Evolutionary conservation across 1,284 basidiomycete species (phyloP).

Genomic region (Tremellales sp.): DNA sequence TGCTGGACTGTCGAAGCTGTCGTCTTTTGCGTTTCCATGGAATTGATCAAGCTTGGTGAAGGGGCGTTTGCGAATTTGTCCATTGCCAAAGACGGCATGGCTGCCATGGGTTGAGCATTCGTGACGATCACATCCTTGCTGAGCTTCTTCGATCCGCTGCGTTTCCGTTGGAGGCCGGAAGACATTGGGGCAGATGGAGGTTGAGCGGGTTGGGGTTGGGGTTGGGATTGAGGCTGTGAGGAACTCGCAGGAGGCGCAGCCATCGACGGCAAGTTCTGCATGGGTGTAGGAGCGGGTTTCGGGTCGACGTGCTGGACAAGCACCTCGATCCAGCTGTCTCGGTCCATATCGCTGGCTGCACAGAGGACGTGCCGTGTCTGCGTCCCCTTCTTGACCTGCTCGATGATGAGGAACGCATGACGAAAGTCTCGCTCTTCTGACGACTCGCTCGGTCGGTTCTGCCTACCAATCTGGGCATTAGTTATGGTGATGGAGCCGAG

Average conservation of each 20-base stretch:
- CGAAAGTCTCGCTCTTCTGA: constrained; percentile 87
- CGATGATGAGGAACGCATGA: constrained; percentile 95
- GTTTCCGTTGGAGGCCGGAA: constrained; percentile 14
- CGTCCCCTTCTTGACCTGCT: constrained; percentile 65
- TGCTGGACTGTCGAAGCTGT: too few species aligned
- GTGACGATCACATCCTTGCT: constrained; percentile 61
- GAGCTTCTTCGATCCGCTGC: constrained; percentile 38
- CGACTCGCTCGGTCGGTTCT: constrained; percentile 55
- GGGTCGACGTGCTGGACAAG: constrained; percentile 66
- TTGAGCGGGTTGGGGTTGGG: constrained; percentile 30
- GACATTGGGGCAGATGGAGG: constrained; percentile 9
- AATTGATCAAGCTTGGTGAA: constrained; percentile 48
- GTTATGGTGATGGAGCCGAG: constrained; percentile 82
- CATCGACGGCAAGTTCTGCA: not conserved
- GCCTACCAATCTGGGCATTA: constrained; percentile 78
- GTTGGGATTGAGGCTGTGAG: constrained; percentile 45
- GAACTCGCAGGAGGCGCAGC: not conserved
- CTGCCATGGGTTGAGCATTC: constrained; percentile 59
- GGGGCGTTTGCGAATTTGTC: constrained; percentile 57
- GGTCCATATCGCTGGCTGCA: constrained; percentile 87
- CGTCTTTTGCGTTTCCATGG: constrained; percentile 32
- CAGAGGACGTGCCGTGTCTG: constrained; percentile 86
- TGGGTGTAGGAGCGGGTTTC: constrained; percentile 9
- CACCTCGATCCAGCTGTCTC: constrained; percentile 92
- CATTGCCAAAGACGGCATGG: constrained; percentile 59